Base-by-base conservation (phyloP, 2,329 filamentous ascomycete species). In the Alternaria infectoria region DNA sequence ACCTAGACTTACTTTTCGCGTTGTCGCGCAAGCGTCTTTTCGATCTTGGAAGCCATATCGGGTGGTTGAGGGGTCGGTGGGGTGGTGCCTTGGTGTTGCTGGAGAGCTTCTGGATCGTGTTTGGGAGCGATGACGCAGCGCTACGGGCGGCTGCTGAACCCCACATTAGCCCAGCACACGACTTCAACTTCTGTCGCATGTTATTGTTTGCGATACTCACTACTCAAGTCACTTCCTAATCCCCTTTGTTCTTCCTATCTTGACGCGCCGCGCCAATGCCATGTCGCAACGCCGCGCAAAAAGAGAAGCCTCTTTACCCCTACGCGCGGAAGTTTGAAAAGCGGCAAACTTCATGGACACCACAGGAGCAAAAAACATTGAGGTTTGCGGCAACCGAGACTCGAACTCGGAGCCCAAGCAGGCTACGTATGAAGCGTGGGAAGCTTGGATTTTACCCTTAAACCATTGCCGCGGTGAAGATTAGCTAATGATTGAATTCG, bases 1-100 rank as follows among this genome's bases (percentile, higher is more conserved):
- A 23, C 3, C 2, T 12, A 9, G 1, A 1, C 3, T 43, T 83
- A 91, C 90, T 89, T 95, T 81, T 91, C 86, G 83, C 95, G 92
- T 79, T 97, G 90, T 59, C 90, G 86, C 65, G 88, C 87, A 72
- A 92, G 89, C 47, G 90, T 91, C 81, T 91, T 91, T 65, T 91
- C 88, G 60, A 92, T 90, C 72, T 89, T 89, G 57, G 84, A 73
- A 62, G 74, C 70, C 74, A 76, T 76, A 23, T 10, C 46, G 54
- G 40, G 40, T 19, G 32, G 32, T 21, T 25, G 25, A 36, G 57
- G 5, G 28, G 44, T 49, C 43, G 40, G 32, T 49, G 46, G 50
- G 36, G 28, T 5, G 11, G 26, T 36, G 26, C 30, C 23, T n/a
- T 43, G 21, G n/a, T 46, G 52, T 26, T 57, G 58, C 21, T 54